These are phyloP conservation scores for Colletotrichum lupini DNA, from an alignment of 2,329 filamentous ascomycete species.

Conservation along the genomic window DNA sequence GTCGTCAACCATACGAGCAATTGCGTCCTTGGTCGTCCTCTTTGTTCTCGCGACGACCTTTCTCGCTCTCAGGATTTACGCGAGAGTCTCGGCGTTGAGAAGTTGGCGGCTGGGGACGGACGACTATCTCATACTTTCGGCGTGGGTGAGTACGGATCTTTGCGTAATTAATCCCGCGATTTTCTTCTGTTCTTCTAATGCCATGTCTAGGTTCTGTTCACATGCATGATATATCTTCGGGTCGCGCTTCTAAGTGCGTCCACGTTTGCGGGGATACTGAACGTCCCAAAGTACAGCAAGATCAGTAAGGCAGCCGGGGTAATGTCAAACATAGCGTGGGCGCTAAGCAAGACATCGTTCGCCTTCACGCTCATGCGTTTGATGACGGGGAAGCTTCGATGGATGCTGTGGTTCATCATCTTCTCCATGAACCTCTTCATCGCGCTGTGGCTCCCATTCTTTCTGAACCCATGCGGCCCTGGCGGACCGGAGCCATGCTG, in stretches of 20 bases:
- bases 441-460: neutral
- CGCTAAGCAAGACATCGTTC: neutral
- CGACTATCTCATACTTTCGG: neutral
- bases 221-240: neutral
- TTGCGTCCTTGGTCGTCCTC: neutral
- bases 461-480: neutral
- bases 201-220: neutral
- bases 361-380: neutral
- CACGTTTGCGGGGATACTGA: neutral
- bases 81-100: neutral
- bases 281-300: neutral
- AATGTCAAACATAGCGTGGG: neutral
- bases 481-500: neutral
- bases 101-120: neutral
- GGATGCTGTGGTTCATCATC: constrained; percentile 1
- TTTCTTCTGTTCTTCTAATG: neutral
- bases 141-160: neutral
- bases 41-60: neutral
- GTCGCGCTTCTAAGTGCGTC: neutral
- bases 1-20: neutral
- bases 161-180: too few relatives aligned
- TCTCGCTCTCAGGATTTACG: neutral
- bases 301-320: neutral
- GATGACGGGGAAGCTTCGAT: neutral
- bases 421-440: constrained; percentile 1